Conservation (phyloP, 495 filamentous ascomycete species). For the Aspergillus nidulans region DNA sequence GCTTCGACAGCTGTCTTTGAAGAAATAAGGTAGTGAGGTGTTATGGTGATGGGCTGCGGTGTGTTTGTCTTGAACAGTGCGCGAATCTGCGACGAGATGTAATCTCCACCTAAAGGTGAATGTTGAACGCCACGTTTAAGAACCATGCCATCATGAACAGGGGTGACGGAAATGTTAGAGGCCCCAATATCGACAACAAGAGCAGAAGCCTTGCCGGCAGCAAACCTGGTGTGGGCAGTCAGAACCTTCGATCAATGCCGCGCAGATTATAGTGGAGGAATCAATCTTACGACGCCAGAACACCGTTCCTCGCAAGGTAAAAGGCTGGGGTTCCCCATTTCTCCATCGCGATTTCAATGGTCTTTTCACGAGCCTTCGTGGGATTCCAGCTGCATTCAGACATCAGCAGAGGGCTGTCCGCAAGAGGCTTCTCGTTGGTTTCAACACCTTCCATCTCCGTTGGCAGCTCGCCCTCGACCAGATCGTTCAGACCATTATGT, state of each 20-base stretch:
- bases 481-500: conserved; percentile 73
- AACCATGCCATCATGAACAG: conserved; percentile 90
- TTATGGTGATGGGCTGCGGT: conserved; percentile 74
- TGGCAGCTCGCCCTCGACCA: conserved; percentile 53
- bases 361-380: conserved; percentile 80
- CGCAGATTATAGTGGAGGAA: not conserved
- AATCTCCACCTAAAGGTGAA: conserved; percentile 81
- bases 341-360: conserved; percentile 93
- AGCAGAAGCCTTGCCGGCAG: conserved; percentile 84
- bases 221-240: conserved; percentile 54
- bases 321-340: conserved; percentile 91
- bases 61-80: conserved; percentile 64
- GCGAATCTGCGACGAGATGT: conserved; percentile 82
- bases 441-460: conserved; percentile 65
- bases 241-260: conserved; percentile 5
- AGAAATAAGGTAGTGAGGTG: conserved; percentile 81
- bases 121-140: conserved; percentile 81
- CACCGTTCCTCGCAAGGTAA: conserved; percentile 72
- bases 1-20: conserved; percentile 88
- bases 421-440: conserved; percentile 69
- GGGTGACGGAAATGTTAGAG: conserved; percentile 83
- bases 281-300: conserved; percentile 55
- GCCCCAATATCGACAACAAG: conserved; percentile 91
- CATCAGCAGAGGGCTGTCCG: conserved; percentile 88
- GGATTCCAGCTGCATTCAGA: conserved; percentile 92